phyloP scores from a whole-genome alignment of 2,329 filamentous ascomycete species.

The Endocalyx cinctus region DNA sequence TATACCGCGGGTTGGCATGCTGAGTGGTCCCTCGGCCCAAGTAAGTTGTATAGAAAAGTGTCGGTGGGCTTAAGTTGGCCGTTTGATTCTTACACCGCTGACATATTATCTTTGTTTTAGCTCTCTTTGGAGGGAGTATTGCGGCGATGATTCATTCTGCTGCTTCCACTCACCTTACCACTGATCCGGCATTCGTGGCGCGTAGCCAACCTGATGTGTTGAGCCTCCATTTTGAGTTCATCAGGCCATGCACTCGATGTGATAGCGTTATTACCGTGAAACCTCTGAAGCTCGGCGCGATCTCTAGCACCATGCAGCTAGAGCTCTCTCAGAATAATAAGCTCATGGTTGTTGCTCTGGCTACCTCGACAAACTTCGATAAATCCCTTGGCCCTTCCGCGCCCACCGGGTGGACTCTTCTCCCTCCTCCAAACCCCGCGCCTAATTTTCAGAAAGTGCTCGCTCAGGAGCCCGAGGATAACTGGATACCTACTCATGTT shows the following conservation, averaged over 20 bases:
- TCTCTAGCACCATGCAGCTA: conserved; percentile 17
- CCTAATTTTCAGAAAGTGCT: conserved; percentile 19
- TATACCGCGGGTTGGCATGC: conserved; percentile 15
- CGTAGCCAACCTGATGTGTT: conserved; percentile 20
- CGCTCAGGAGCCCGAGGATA: conserved; percentile 10
- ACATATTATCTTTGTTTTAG: conserved; percentile 6
- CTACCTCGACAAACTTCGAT: conserved; percentile 20
- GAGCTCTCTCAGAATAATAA: conserved; percentile 14
- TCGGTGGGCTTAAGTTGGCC: too few species aligned
- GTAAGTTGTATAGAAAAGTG: too few species aligned
- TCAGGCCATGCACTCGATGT: conserved; percentile 15
- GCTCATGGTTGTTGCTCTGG: conserved; percentile 15
- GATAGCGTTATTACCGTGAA: conserved; percentile 17
- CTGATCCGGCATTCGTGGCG: conserved; percentile 5
- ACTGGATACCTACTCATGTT: conserved; percentile 18
- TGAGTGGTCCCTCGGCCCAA: conserved; percentile 17
- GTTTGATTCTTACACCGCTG: neutral
- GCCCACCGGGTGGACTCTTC: conserved; percentile 9
- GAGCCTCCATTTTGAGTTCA: conserved; percentile 22
- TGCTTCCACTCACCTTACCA: conserved; percentile 15
- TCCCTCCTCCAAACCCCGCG: conserved; percentile 14
- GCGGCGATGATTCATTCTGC: conserved; percentile 20
- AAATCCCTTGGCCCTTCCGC: conserved; percentile 14
- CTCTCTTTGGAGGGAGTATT: conserved; percentile 18
- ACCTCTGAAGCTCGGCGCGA: conserved; percentile 15